Evolutionary conservation across 2,329 filamentous ascomycete genomes (phyloP).

Genomic region (Diaporthe sp.): DNA sequence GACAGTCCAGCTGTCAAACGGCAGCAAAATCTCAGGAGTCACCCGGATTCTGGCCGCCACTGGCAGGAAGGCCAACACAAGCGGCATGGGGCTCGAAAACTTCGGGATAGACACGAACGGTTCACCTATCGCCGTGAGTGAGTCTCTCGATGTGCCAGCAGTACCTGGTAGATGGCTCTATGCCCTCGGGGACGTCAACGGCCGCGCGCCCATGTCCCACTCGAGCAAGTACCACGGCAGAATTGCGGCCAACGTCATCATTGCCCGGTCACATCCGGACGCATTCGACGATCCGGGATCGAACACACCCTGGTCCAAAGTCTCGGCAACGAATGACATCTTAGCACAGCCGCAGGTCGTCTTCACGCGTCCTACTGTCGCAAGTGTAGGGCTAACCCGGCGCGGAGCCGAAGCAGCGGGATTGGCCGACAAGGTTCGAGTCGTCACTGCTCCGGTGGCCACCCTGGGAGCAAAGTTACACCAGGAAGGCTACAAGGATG

Average conservation of each 20-base stretch:
- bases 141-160: background rate
- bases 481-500: background rate
- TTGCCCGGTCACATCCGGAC: background rate
- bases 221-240: slow-evolving; percentile 4
- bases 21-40: background rate
- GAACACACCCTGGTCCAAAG: background rate
- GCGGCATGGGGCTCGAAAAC: background rate
- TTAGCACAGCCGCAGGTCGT: background rate
- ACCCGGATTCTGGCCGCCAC: background rate
- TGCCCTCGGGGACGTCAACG: background rate
- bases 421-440: background rate
- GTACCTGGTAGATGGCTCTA: background rate
- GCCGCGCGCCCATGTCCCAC: background rate
- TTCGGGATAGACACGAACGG: background rate
- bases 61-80: background rate
- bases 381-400: background rate
- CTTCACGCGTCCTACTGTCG: background rate
- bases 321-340: background rate
- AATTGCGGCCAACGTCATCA: background rate
- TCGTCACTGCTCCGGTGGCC: background rate
- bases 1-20: background rate
- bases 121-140: background rate
- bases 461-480: background rate
- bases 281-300: background rate
- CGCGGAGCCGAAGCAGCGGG: background rate